These are phyloP conservation scores for Exophiala aquamarina DNA, from an alignment of 2,329 filamentous ascomycete genomes.

Conservation along the genomic window DNA sequence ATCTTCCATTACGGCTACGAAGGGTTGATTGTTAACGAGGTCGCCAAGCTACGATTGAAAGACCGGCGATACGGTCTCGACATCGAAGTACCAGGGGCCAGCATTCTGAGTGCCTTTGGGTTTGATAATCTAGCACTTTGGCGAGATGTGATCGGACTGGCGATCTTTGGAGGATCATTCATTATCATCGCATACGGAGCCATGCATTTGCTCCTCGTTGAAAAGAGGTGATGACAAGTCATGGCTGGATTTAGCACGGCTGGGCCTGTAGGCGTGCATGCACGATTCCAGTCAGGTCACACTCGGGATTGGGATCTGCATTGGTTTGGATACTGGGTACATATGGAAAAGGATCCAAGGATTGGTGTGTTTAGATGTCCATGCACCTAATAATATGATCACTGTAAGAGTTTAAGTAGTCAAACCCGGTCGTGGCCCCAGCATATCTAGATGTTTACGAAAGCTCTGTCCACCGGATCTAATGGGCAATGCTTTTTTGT, in stretches of 20 bases:
- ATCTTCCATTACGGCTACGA: slow-evolving; percentile 99
- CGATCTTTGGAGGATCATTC: slow-evolving; percentile 77
- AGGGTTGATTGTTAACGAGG: slow-evolving; percentile 94
- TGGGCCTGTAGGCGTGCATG: not conserved
- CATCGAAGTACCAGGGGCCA: slow-evolving; percentile 91
- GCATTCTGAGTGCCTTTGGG: slow-evolving; percentile 91
- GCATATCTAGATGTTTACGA: no score
- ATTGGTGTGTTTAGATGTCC: no score
- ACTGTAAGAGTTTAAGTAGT: no score
- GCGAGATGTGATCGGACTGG: slow-evolving; percentile 78
- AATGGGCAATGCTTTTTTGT: no score
- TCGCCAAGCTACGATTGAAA: slow-evolving; percentile 80
- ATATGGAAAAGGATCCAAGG: no score
- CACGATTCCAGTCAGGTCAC: not conserved
- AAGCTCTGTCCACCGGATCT: no score
- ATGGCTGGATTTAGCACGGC: no score
- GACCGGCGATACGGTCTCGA: slow-evolving; percentile 96
- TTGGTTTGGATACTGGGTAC: no score
- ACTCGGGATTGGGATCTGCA: no score
- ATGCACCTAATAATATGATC: no score
- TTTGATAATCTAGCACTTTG: slow-evolving; percentile 87
- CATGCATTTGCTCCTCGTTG: slow-evolving; percentile 91
- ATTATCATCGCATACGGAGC: slow-evolving; percentile 84
- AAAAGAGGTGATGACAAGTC: slow-evolving; percentile 63
- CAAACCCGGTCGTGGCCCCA: no score